Percentiles rank a stretch among this genome's conserved stretches.
Conservation (phyloP, 768 basidiomycete species). For the Hygrocybe coccinea region DNA sequence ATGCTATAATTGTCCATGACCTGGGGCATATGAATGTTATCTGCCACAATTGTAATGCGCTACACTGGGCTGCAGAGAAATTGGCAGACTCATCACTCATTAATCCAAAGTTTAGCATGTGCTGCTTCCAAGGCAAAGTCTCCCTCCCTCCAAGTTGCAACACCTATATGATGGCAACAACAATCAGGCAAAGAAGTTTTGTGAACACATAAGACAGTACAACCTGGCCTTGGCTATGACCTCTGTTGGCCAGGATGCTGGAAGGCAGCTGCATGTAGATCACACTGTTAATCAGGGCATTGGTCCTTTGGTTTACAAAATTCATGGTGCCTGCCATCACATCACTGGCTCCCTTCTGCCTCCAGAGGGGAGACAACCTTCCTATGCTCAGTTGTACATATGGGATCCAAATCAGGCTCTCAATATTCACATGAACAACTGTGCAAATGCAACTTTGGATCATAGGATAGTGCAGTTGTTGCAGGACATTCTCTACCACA, state of each 20-base stretch:
- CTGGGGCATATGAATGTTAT: conserved; percentile 34
- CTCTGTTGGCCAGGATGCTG: too few relatives aligned
- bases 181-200: conserved; percentile 18
- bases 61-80: conserved; percentile 34
- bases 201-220: conserved; percentile 30
- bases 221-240: conserved; percentile 35
- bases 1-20: conserved; percentile 15
- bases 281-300: too few relatives aligned
- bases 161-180: conserved; percentile 16
- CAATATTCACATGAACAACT: conserved; percentile 10
- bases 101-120: conserved; percentile 28
- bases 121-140: too few relatives aligned
- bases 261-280: too few relatives aligned
- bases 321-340: too few relatives aligned
- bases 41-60: conserved; percentile 32
- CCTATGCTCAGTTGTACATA: too few relatives aligned
- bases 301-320: too few relatives aligned
- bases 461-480: conserved; percentile 16
- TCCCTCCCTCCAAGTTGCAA: conserved; percentile 20
- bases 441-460: conserved; percentile 8
- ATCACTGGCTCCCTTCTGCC: too few relatives aligned
- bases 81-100: conserved; percentile 9
- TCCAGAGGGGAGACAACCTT: too few relatives aligned
- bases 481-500: too few relatives aligned
- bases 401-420: conserved; percentile 30